Percentiles rank a stretch among this genome's conserved stretches.
These are phyloP conservation scores for Balakata baccata DNA, from an alignment of 345 rosid species.

Conservation along the genomic window DNA sequence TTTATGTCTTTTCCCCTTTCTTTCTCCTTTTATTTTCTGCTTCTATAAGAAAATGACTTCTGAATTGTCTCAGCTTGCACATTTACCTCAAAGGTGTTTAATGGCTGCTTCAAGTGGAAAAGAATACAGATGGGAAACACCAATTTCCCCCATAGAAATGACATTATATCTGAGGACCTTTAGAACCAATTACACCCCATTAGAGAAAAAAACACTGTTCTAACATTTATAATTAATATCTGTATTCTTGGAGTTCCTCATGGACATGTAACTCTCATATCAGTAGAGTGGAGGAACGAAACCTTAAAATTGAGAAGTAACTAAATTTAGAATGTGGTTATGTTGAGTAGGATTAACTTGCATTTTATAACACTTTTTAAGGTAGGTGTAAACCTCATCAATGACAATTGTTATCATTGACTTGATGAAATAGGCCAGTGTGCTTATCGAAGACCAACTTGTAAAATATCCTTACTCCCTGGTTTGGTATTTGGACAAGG, in stretches of 20 bases:
- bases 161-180: not conserved
- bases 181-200: not conserved
- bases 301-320: not conserved
- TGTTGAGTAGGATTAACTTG: not conserved
- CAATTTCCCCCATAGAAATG: not conserved
- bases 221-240: not conserved
- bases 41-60: not conserved
- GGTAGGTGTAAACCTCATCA: not conserved
- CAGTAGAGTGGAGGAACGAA: not conserved
- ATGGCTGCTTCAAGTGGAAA: not conserved
- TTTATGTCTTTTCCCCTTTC: not conserved
- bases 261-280: not conserved
- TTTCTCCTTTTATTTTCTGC: not conserved
- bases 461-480: not conserved
- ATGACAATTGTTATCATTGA: not conserved
- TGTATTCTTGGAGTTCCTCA: not conserved
- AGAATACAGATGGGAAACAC: not conserved
- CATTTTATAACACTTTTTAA: not conserved
- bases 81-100: not conserved
- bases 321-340: not conserved
- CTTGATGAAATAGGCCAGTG: not conserved
- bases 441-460: not conserved
- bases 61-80: conserved; percentile 1
- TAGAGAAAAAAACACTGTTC: too few relatives aligned
- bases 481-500: not conserved